Evolutionary conservation across 805 yeast species (phyloP), one percentile per base, ranked within the genome.

Genomic region (Cyberlindnera japonica): DNA sequence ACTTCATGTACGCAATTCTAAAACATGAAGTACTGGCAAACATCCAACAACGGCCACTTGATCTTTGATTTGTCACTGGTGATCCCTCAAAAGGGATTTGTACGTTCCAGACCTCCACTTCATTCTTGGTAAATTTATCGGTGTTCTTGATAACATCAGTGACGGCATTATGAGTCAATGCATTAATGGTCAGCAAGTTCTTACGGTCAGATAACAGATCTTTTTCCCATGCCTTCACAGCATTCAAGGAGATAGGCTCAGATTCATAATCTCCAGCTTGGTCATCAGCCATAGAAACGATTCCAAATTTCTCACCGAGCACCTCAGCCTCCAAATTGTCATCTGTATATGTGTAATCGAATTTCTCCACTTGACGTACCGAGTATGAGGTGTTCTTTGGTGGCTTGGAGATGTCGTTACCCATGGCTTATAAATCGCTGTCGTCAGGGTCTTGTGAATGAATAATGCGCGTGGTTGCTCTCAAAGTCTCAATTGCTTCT

Each of bases 11-110:
- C 38, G 73, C 73, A 33, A 81, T 55, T 52, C 95, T 71, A 58
- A 85, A 68, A 37, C 82, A 74, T 49, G 86, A 86, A 35, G 86
- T 79, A 1, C 89, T 74, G 6, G 95, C 95, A 62, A 86, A 86
- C 48, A 86, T 71, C 95, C 95, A 86, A 63, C 95, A 86, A 52
- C 95, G 68, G 21, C 95, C 95, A 13, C 85, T 75, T 7, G 74
- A 61, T 49, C 74, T 72, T 64, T 86, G 95, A 61, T 81, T 79
- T 32, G 82, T 79, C 14, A 81, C 72, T 14, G 88, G 87, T 2
- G 74, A 51, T 4, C 81, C 83, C 51, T 75, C 79, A 3, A 54
- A 15, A 5, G 44, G 41, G 14, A 60, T 48, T 18, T 53, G 50
- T 3, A 49, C 44, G 38, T 64, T 64, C 50, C 62, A 64, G 3